Evolutionary conservation across 495 filamentous ascomycete species (phyloP).

Genomic region (Penicillium daleae): DNA sequence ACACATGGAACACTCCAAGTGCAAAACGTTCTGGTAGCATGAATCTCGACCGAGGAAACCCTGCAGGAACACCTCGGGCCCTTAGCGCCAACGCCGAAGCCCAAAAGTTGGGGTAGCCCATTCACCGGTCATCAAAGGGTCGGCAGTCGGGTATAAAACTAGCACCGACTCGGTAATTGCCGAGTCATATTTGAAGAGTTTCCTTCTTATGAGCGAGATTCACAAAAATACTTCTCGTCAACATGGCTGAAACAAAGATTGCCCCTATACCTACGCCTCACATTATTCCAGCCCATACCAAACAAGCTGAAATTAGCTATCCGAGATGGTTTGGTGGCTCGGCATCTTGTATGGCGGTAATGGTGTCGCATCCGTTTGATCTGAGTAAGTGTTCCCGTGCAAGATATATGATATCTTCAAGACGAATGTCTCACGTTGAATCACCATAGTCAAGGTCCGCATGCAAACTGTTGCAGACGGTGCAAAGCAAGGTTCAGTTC

Average conservation of each 20-base stretch:
- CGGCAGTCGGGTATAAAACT: background rate
- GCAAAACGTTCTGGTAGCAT: background rate
- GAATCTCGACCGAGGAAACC: background rate
- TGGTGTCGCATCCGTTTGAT: constrained; percentile 49
- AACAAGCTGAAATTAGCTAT: constrained; percentile 27
- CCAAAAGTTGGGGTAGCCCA: background rate
- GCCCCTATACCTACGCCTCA: background rate
- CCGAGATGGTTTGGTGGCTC: constrained; percentile 51
- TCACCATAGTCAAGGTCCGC: constrained; percentile 36
- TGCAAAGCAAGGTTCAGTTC: constrained; percentile 34
- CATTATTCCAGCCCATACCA: background rate
- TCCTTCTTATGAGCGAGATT: background rate
- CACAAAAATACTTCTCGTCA: background rate
- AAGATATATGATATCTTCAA: too few species aligned
- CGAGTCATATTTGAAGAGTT: background rate
- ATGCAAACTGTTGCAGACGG: constrained; percentile 35
- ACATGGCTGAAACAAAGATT: constrained; percentile 1
- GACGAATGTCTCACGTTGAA: background rate
- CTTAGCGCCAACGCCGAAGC: background rate
- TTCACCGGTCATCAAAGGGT: background rate
- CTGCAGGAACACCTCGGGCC: background rate
- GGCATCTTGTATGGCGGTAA: constrained; percentile 47
- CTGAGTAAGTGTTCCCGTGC: constrained; percentile 30
- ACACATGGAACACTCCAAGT: background rate
- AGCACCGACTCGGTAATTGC: background rate